Conservation (phyloP, 108 stramenopile species). For the Pelagomonas calceolata region DNA sequence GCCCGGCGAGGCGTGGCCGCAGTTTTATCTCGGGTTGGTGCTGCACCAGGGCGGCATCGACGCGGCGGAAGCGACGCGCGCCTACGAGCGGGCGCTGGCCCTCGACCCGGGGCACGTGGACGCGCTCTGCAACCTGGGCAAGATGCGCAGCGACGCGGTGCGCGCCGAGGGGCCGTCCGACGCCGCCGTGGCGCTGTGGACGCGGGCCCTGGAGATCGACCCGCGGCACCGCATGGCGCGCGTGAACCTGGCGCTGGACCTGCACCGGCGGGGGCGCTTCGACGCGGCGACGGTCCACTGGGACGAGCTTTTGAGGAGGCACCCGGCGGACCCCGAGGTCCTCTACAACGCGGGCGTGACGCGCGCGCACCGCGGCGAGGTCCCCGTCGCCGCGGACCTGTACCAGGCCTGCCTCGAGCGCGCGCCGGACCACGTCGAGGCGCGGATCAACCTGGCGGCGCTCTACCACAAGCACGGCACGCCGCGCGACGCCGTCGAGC, state of each 20-base stretch:
- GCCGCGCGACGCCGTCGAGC: constrained; percentile 11
- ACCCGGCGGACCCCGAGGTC: neutral
- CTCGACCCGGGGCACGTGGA: neutral
- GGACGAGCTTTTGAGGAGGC: neutral
- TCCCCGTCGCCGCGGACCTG: neutral
- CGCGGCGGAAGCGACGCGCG: neutral
- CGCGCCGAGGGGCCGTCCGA: neutral
- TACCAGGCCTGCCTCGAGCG: neutral
- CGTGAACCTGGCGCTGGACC: neutral
- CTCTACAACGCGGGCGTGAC: constrained; percentile 12
- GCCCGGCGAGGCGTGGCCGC: neutral
- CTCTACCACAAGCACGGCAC: constrained; percentile 28
- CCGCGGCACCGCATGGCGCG: neutral
- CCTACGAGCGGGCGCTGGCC: neutral
- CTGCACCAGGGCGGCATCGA: neutral
- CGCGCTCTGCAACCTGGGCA: neutral
- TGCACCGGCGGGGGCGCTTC: neutral
- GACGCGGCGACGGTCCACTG: neutral
- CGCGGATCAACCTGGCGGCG: constrained; percentile 29
- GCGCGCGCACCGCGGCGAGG: neutral
- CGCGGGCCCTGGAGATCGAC: neutral
- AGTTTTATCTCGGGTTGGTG: neutral
- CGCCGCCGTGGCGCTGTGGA: too few species aligned
- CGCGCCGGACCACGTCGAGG: neutral
- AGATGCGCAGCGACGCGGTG: neutral